These are phyloP conservation scores for Citrullus mucosospermus DNA, from an alignment of 306 rosid genomes.

Conservation along the genomic window DNA sequence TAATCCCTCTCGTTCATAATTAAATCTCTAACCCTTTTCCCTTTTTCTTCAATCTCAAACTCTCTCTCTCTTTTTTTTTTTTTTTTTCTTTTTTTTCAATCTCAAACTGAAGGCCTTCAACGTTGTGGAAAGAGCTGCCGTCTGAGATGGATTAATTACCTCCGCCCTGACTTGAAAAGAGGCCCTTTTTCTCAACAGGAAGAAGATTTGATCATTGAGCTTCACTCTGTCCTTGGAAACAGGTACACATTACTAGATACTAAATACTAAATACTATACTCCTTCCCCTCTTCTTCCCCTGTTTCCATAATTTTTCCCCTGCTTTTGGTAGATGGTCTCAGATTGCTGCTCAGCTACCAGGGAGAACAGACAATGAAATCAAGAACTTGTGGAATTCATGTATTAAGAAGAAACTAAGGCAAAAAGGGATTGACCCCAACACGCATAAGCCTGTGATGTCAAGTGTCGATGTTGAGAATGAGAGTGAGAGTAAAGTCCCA, in stretches of 20 bases:
- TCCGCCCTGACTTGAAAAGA: conserved; percentile 40
- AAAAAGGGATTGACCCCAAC: conserved; percentile 40
- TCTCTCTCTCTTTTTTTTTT: background rate
- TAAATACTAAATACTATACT: background rate
- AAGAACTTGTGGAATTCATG: conserved; percentile 50
- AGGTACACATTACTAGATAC: conserved; percentile 12
- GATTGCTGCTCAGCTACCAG: conserved; percentile 40
- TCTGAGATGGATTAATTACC: conserved; percentile 45
- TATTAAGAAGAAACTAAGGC: conserved; percentile 40
- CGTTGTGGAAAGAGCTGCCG: conserved; percentile 49
- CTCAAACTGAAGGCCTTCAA: conserved; percentile 17
- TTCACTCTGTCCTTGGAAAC: conserved; percentile 41
- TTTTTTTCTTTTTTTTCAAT: background rate
- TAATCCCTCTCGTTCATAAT: no score
- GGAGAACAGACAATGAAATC: conserved; percentile 53
- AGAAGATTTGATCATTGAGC: conserved; percentile 39
- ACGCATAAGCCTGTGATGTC: conserved; percentile 28
- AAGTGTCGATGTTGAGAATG: background rate
- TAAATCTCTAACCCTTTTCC: no score
- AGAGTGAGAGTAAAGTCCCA: background rate
- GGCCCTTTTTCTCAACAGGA: conserved; percentile 38
- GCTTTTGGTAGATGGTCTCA: conserved; percentile 30
- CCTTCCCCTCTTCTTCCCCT: background rate
- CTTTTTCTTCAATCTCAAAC: no score
- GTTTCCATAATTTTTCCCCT: no score